Evolutionary conservation across 2,329 filamentous ascomycete genomes (phyloP), one percentile per base, ranked within the genome.

Genomic region (Monosporascus ibericus): DNA sequence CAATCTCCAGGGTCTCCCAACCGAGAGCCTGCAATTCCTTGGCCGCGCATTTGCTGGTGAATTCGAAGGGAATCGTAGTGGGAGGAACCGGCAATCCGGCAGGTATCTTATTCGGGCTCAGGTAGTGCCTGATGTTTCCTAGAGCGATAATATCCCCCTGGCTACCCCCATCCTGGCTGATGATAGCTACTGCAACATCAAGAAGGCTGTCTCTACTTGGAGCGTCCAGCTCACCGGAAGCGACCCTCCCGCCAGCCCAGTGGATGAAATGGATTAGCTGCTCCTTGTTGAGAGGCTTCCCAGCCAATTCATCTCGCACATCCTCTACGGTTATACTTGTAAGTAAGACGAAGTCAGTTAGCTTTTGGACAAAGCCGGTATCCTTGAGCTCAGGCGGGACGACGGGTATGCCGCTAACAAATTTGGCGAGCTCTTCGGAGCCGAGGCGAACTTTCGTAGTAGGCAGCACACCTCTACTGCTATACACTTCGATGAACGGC

Each of bases 381-480:
- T 84, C 78, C 53, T 86, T 82, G 60, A 97, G 78, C 54, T 86
- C 84, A 44, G 89, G 82, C 1, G 92, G 88, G 4, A 97, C 77
- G 39, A 95, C 85, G 0, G 94, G 91, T 56, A 99, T 94, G 36
- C 88, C 88, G 52, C 92, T 86, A 52, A 97, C 84, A 65, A 99
- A 99, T 53, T 79, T 78, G 62, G 72, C 75, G 48, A 86, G 67
- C 60, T 85, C 76, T 75, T 88, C 67, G 66, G 87, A 73, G 67
- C 75, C 88, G 60, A 95, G 80, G 36, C 94, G 88, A 37, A 96
- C 90, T 60, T 88, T 81, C 14, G 88, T 83, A 37, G 88, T 95
- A n/a, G 87, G 83, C 50, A 96, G 76, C 6, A 99, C 85, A 52
- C 95, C 95, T 53, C 86, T 84, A 20, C 87, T 95, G 1, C 92